A percentile compares a stretch with the other conserved stretches of the same genome.
Evolutionary conservation across 305 asterid species (phyloP).

Genomic region (Nicotiana rustica): DNA sequence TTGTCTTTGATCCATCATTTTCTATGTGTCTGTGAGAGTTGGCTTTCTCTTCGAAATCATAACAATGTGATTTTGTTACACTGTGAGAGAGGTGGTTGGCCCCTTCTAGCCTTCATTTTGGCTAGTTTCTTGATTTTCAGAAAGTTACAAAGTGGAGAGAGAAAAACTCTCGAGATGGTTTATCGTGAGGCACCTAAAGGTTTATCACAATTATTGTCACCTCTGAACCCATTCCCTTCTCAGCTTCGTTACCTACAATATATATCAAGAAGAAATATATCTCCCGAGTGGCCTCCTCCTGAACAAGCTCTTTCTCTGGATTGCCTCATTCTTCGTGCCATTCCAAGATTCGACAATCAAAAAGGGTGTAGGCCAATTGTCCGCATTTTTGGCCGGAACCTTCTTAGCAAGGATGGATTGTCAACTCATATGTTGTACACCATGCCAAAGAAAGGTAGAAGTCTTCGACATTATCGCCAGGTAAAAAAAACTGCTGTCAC

Average conservation of each 20-base stretch:
- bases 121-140: conserved; percentile 88
- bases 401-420: conserved; percentile 91
- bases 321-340: conserved; percentile 88
- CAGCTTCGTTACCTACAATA: conserved; percentile 96
- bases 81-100: conserved; percentile 98
- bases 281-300: conserved; percentile 96
- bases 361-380: conserved; percentile 95
- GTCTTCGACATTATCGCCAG: conserved; percentile 86
- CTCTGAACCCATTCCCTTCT: conserved; percentile 91
- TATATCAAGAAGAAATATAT: conserved; percentile 84
- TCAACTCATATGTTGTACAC: conserved; percentile 94
- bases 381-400: conserved; percentile 91
- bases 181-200: conserved; percentile 96
- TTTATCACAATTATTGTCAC: conserved; percentile 85
- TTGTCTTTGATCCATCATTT: conserved; percentile 87
- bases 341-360: conserved; percentile 86
- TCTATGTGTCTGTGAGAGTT: conserved; percentile 88
- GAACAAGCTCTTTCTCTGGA: conserved; percentile 94
- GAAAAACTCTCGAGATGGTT: conserved; percentile 85
- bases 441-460: conserved; percentile 83
- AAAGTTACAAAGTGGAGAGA: conserved; percentile 79
- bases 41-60: conserved; percentile 79
- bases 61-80: conserved; percentile 90
- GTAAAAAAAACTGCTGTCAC: conserved; percentile 44
- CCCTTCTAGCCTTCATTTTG: conserved; percentile 79